Base-by-base conservation (phyloP, 2,329 filamentous ascomycete genomes). In the Hypoxylon sp. region DNA sequence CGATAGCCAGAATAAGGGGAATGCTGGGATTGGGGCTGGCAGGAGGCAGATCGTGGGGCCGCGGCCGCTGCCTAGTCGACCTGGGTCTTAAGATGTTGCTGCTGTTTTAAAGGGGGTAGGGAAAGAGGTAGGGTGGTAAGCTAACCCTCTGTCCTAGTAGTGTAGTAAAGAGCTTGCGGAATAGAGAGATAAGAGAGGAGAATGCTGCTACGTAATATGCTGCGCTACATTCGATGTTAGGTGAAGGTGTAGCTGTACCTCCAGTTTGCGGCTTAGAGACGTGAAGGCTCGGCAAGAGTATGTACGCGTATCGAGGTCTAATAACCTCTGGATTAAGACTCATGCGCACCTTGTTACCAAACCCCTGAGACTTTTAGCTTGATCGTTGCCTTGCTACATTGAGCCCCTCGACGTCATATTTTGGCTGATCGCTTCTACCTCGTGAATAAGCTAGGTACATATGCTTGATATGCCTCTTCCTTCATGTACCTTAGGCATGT, bases 11-110 rank as follows among this genome's bases (percentile, higher is more conserved):
- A 94, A 94, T 76, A 86, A 85, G 68, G 91, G 90, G 1, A 78
- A 77, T 2, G 83, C 88, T 69, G 90, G 90, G 1, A 91, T 91
- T 66, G 91, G 92, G 44, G 89, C 90, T 0, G 90, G 90, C 0
- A 84, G 91, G 77, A 86, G 92, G 77, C 92, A 92, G 82, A 94
- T 95, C 79, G 90, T 93, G n/a, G 92, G 92, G 10, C 92, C 92
- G 0, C 84, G 92, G 76, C 91, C 92, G 53, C 82, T 91, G 73
- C 89, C 89, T 37, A 82, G 82, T 27, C 68, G 75, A 56, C 77
- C 77, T 30, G 64, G 64, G 14, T n/a, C 62, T 11, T 67, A 42
- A 69, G 27, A 7, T 14, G 31, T 31, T 20, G n/a, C 6, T 48
- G 42, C 17, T 49, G 8, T 13, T 20, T 37, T 42, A 17, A 8